phyloP scores from a whole-genome alignment of 2,329 filamentous ascomycete genomes.

The Penicillium sp. region DNA sequence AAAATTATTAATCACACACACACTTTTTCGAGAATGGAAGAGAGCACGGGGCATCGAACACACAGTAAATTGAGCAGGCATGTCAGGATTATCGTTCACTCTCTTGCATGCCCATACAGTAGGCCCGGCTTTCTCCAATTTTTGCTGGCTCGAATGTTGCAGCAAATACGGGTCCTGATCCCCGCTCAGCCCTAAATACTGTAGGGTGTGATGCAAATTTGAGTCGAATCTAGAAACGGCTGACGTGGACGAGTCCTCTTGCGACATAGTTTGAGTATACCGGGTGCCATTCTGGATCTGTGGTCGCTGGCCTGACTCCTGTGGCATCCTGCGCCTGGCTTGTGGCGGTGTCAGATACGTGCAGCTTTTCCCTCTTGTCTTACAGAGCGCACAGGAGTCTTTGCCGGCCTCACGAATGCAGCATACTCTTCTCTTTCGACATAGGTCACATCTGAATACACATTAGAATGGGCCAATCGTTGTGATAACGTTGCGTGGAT shows the following conservation, averaged over 20 bases:
- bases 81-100: not conserved
- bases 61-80: constrained; percentile 1
- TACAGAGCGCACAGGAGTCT: not conserved
- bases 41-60: not conserved
- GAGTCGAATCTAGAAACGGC: not conserved
- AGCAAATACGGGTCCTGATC: not conserved
- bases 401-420: not conserved
- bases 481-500: not conserved
- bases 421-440: not conserved
- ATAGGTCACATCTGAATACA: not conserved
- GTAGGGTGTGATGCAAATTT: not conserved
- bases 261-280: not conserved
- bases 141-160: not conserved
- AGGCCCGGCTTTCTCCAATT: not conserved
- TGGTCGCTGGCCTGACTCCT: not conserved
- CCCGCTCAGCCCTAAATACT: not conserved
- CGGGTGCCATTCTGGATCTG: not conserved
- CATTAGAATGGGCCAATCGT: not conserved
- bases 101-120: not conserved
- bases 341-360: not conserved
- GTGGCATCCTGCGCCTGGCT: not conserved
- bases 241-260: not conserved
- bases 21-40: not conserved
- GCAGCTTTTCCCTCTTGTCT: not conserved
- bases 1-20: not conserved